Percentiles rank a stretch among this genome's conserved stretches.
These are phyloP conservation scores for Candida ulmi DNA, from an alignment of 805 yeast genomes.

Conservation along the genomic window DNA sequence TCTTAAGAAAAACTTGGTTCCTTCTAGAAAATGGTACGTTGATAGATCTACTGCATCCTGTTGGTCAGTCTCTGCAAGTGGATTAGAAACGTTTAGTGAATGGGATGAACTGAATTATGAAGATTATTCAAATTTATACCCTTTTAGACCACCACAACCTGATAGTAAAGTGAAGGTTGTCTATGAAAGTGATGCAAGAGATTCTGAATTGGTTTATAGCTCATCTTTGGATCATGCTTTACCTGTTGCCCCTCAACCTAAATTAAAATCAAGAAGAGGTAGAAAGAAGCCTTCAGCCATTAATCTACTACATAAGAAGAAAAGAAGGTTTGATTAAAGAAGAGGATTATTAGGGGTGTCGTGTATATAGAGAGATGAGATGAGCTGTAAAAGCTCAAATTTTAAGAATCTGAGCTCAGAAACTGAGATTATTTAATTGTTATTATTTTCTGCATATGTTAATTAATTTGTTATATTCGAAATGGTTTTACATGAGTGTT, in stretches of 20 bases:
- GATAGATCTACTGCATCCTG: constrained; percentile 22
- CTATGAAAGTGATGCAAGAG: neutral
- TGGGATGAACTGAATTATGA: constrained; percentile 29
- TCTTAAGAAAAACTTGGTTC: constrained; percentile 24
- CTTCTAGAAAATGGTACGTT: constrained; percentile 22
- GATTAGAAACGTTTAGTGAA: constrained; percentile 27
- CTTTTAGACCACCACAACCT: constrained; percentile 27
- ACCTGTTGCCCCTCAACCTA: neutral
- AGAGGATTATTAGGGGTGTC: neutral
- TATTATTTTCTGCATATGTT: no score
- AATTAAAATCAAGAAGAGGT: constrained; percentile 6
- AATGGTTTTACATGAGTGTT: no score
- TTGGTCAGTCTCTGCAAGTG: constrained; percentile 32
- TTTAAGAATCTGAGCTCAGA: no score
- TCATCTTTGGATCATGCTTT: neutral
- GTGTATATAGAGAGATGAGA: neutral
- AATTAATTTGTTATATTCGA: no score
- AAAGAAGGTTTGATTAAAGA: constrained; percentile 1
- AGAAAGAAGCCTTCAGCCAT: constrained; percentile 9
- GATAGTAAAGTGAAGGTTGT: neutral
- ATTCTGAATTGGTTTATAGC: constrained; percentile 1
- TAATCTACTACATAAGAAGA: constrained; percentile 1
- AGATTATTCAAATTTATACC: constrained; percentile 24
- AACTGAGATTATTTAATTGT: no score
- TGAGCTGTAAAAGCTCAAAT: no score